These are phyloP conservation scores for Kregervanrija fluxuum DNA, from an alignment of 805 yeast species.

Conservation along the genomic window DNA sequence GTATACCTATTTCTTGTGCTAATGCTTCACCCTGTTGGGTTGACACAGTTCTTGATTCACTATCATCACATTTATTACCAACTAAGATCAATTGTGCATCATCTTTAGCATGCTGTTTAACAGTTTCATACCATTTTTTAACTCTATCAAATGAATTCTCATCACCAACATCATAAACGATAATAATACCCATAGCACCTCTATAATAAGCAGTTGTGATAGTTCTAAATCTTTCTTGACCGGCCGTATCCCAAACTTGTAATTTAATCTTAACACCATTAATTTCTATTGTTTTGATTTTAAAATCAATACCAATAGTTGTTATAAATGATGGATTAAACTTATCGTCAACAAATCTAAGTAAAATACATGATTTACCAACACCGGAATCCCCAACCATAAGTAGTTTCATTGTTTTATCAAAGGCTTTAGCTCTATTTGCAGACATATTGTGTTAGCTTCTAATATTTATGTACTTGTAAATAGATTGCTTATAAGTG, in stretches of 20 bases:
- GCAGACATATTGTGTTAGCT: conserved; percentile 34
- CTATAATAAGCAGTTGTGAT: conserved; percentile 90
- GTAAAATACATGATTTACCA: conserved; percentile 81
- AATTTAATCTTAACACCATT: conserved; percentile 90
- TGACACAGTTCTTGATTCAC: conserved; percentile 77
- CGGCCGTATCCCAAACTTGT: conserved; percentile 97
- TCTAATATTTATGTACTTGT: too few species aligned
- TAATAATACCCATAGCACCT: conserved; percentile 83
- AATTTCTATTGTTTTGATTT: conserved; percentile 90
- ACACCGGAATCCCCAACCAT: conserved; percentile 91
- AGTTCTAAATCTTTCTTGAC: conserved; percentile 93
- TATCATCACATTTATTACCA: conserved; percentile 94
- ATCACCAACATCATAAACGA: conserved; percentile 80
- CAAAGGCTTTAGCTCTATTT: conserved; percentile 65
- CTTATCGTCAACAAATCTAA: conserved; percentile 92
- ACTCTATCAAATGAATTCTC: conserved; percentile 90
- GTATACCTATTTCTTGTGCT: conserved; percentile 80
- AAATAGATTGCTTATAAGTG: too few species aligned
- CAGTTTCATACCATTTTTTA: conserved; percentile 92
- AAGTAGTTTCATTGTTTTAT: conserved; percentile 84
- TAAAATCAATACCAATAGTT: conserved; percentile 97
- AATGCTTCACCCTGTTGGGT: conserved; percentile 85
- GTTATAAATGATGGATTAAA: conserved; percentile 96
- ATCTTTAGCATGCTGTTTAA: conserved; percentile 92
- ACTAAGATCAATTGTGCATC: conserved; percentile 92